These are phyloP conservation scores for Ascochyta viciae-villosae DNA, from an alignment of 2,329 filamentous ascomycete genomes.

Conservation along the genomic window DNA sequence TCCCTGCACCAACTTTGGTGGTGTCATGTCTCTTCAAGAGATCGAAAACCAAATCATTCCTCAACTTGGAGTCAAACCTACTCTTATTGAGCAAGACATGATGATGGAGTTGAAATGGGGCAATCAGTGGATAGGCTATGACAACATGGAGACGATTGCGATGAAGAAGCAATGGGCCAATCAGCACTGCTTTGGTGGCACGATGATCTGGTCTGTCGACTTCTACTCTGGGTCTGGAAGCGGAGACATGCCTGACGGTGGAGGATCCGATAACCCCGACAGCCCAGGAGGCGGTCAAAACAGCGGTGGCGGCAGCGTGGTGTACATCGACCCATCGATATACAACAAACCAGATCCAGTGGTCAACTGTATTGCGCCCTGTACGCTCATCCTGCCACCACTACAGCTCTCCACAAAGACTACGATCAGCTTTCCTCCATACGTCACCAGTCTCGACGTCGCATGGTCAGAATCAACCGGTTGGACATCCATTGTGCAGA, in stretches of 20 bases:
- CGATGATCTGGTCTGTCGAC: conserved; percentile 30
- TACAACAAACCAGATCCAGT: conserved; percentile 5
- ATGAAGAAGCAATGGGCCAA: conserved; percentile 57
- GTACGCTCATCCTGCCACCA: conserved; percentile 13
- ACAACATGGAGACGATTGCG: conserved; percentile 47
- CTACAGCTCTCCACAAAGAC: not conserved
- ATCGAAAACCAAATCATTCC: conserved; percentile 42
- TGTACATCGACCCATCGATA: conserved; percentile 9
- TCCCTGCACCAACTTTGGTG: conserved; percentile 33
- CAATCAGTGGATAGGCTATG: conserved; percentile 51
- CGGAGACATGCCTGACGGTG: not conserved
- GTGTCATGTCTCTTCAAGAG: conserved; percentile 44
- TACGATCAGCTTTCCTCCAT: conserved; percentile 12
- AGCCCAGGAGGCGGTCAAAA: not conserved
- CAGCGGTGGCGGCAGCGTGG: not conserved
- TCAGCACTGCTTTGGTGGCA: conserved; percentile 30
- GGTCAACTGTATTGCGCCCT: conserved; percentile 9
- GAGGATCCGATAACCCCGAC: not conserved
- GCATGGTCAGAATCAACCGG: conserved; percentile 3
- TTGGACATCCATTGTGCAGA: not conserved
- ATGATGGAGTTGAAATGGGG: conserved; percentile 44
- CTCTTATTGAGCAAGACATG: conserved; percentile 32
- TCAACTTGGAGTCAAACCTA: conserved; percentile 21
- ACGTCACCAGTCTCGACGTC: conserved; percentile 1
- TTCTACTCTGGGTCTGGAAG: conserved; percentile 12